These are phyloP conservation scores for Daldinia decipiens DNA, from an alignment of 495 filamentous ascomycete genomes.

Conservation along the genomic window DNA sequence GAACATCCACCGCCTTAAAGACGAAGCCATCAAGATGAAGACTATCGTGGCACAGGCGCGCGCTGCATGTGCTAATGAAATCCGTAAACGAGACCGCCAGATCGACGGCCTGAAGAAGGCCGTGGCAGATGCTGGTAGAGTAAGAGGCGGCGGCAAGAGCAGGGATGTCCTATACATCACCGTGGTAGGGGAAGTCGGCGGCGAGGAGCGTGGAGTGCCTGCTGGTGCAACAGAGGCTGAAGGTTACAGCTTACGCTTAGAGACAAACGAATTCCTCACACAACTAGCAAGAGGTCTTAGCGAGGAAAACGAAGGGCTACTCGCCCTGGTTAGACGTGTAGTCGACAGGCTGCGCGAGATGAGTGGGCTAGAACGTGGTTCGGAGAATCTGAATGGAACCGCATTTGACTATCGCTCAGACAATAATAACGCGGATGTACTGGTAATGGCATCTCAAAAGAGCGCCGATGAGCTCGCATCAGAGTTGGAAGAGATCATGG, in stretches of 20 bases:
- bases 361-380: slow-evolving; percentile 71
- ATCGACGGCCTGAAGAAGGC: slow-evolving; percentile 89
- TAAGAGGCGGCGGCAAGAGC: slow-evolving; percentile 58
- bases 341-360: slow-evolving; percentile 78
- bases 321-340: slow-evolving; percentile 75
- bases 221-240: slow-evolving; percentile 64
- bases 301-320: slow-evolving; percentile 91
- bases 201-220: slow-evolving; percentile 50
- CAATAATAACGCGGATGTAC: slow-evolving; percentile 50
- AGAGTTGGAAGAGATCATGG: slow-evolving; percentile 78
- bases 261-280: slow-evolving; percentile 93
- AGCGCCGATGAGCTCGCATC: slow-evolving; percentile 74
- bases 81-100: slow-evolving; percentile 89
- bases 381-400: slow-evolving; percentile 42
- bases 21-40: slow-evolving; percentile 82
- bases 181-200: slow-evolving; percentile 60
- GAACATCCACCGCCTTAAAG: slow-evolving; percentile 73
- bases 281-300: slow-evolving; percentile 86
- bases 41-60: slow-evolving; percentile 81
- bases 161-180: slow-evolving; percentile 64
- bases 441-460: slow-evolving; percentile 62
- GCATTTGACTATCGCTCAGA: slow-evolving; percentile 52
- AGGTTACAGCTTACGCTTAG: slow-evolving; percentile 78
- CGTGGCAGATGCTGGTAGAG: slow-evolving; percentile 60
- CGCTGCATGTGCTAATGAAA: slow-evolving; percentile 87